Base-by-base conservation (phyloP, 2,329 filamentous ascomycete genomes). In the Parascedosporium putredinis region DNA sequence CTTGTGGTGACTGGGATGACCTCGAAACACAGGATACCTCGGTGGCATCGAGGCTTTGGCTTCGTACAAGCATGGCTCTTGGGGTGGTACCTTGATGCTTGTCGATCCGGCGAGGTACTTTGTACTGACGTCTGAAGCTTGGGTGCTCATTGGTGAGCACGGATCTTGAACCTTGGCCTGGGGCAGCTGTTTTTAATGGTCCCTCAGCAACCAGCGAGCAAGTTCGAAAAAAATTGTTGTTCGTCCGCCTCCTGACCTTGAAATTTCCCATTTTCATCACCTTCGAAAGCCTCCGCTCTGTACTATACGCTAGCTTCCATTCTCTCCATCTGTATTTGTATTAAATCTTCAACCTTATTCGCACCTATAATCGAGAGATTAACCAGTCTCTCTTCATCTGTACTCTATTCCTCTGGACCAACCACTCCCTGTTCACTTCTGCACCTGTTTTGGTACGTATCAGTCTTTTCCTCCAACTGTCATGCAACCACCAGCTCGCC, bases 301-400 rank as follows among this genome's bases (percentile, higher is more conserved):
- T 42, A 42, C 38, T 42, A 42, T 42, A 16, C 38, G 38, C 18
- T 42, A 20, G 20, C 20, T 42, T 20, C 38, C 38, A 42, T 42
- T 42, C 38, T 20, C 38, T 10, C 38, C 38, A 42, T 42, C 38
- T 42, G 38, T 42, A 42, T 20, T 42, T 42, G 38, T 42, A 42
- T 42, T 42, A 42, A 42, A 42, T 20, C n/a, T n/a, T n/a, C n/a
- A n/a, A n/a, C n/a, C n/a, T n/a, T n/a, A n/a, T n/a, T n/a, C n/a
- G n/a, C n/a, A n/a, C n/a, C n/a, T n/a, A n/a, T n/a, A n/a, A n/a
- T n/a, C n/a, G n/a, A n/a, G n/a, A n/a, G n/a, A n/a, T n/a, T 42
- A 42, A 20, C 18, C 18, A 5, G 12, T 42, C 12, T 42, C 18
- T 22, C 38, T 42, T 42, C 38, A 10, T 20, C 38, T 42, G 38